These are phyloP conservation scores for Solanum bukasovii DNA, from an alignment of 257 asterid genomes.

Conservation along the genomic window DNA sequence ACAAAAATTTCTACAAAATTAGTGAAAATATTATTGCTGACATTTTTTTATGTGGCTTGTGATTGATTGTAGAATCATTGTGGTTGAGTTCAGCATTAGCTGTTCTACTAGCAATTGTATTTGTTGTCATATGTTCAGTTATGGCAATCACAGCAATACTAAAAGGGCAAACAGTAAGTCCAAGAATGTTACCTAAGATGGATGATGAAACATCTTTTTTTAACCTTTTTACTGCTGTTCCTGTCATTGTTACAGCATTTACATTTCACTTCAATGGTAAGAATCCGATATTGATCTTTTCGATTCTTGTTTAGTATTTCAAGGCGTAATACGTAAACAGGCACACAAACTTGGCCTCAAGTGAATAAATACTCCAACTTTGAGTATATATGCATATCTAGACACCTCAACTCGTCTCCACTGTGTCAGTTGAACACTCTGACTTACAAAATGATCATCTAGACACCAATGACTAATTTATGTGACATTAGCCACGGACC, in stretches of 20 bases:
- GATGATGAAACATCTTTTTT: constrained; percentile 59
- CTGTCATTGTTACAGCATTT: constrained; percentile 88
- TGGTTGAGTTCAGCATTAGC: constrained; percentile 53
- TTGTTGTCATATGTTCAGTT: constrained; percentile 76
- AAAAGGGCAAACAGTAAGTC: constrained; percentile 50
- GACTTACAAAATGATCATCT: background rate
- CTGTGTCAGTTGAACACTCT: background rate
- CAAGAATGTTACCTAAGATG: constrained; percentile 49
- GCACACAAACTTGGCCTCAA: background rate
- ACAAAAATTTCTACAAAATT: background rate
- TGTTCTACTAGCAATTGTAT: constrained; percentile 38
- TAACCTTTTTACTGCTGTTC: constrained; percentile 83
- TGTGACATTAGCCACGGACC: background rate
- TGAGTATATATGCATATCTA: background rate
- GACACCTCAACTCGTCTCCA: background rate
- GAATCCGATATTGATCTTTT: background rate
- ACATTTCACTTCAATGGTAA: constrained; percentile 95
- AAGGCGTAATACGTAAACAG: background rate
- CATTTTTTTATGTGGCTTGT: background rate
- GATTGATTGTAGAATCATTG: constrained; percentile 56
- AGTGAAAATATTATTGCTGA: background rate
- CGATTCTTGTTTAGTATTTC: background rate
- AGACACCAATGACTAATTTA: background rate
- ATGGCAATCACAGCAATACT: constrained; percentile 68
- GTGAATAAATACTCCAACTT: background rate